Evolutionary conservation across 2,329 filamentous ascomycete species (phyloP).

Genomic region (Alternaria infectoria): DNA sequence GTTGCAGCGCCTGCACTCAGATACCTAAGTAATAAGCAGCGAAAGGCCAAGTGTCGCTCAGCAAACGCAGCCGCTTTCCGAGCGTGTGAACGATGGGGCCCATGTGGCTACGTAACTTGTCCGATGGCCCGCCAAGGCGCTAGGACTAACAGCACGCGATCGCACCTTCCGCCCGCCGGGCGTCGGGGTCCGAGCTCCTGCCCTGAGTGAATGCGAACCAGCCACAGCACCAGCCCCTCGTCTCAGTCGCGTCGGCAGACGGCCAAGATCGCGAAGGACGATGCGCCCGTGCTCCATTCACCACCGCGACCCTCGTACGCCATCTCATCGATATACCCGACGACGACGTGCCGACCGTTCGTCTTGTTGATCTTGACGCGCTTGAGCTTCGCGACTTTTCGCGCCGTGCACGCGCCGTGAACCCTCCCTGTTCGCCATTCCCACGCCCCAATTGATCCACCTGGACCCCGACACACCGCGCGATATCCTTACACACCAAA

Average conservation of each 20-base stretch:
- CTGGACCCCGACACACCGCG: background rate
- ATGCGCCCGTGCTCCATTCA: constrained; percentile 18
- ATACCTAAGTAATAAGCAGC: background rate
- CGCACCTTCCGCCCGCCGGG: background rate
- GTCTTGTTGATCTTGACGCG: constrained; percentile 12
- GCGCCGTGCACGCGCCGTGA: constrained; percentile 1
- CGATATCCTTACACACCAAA: background rate
- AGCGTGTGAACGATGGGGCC: background rate
- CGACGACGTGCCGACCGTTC: background rate
- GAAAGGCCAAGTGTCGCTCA: constrained; percentile 17
- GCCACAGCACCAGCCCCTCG: constrained; percentile 37
- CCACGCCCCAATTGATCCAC: background rate
- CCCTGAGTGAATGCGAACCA: constrained; percentile 14
- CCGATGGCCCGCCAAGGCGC: constrained; percentile 20
- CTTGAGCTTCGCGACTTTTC: constrained; percentile 7
- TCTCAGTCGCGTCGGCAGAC: constrained; percentile 11
- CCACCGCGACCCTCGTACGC: constrained; percentile 5
- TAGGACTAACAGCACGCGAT: constrained; percentile 6
- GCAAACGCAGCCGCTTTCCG: background rate
- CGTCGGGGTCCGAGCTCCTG: constrained; percentile 11
- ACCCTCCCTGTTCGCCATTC: background rate
- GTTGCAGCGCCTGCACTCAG: background rate
- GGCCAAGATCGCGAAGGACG: constrained; percentile 11
- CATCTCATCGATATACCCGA: constrained; percentile 7
- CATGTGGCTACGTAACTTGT: constrained; percentile 40